Conservation (phyloP, 2,329 filamentous ascomycete genomes). For the Orbilia oligospora region DNA sequence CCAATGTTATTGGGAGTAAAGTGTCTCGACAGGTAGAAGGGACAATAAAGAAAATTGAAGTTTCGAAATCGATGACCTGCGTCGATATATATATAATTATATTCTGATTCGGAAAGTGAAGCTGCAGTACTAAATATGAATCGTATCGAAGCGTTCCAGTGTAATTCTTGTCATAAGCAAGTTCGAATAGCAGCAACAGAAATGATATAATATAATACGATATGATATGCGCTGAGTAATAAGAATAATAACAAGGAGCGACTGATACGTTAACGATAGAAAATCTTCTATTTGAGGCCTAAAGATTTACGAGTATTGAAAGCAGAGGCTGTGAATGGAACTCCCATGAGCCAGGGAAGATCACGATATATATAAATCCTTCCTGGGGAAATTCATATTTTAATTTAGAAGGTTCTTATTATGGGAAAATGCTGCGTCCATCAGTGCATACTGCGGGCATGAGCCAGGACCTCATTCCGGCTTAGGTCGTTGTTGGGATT, state of each 20-base stretch:
- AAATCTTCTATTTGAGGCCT: constrained; percentile 55
- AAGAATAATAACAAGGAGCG: constrained; percentile 44
- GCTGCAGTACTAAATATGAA: constrained; percentile 1
- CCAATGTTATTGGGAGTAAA: not conserved
- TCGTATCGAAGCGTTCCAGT: constrained; percentile 47
- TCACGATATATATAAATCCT: constrained; percentile 61
- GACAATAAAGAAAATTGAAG: not conserved
- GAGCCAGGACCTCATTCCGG: constrained; percentile 61
- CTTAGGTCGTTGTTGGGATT: constrained; percentile 53
- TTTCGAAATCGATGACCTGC: constrained; percentile 55
- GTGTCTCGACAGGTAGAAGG: not conserved
- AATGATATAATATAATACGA: not conserved
- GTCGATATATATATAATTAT: constrained; percentile 43
- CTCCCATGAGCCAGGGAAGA: constrained; percentile 44
- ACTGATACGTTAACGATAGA: constrained; percentile 60
- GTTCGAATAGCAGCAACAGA: constrained; percentile 14
- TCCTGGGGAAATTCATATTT: constrained; percentile 58
- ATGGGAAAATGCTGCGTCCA: constrained; percentile 58
- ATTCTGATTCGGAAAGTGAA: not conserved
- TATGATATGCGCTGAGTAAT: constrained; percentile 34
- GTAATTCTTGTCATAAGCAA: constrained; percentile 42
- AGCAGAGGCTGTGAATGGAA: constrained; percentile 49
- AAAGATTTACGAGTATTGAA: constrained; percentile 40
- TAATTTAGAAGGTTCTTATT: constrained; percentile 62
- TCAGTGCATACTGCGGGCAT: constrained; percentile 54